These are phyloP conservation scores for Ramaria sp. DNA, from an alignment of 768 basidiomycete genomes.

Conservation along the genomic window DNA sequence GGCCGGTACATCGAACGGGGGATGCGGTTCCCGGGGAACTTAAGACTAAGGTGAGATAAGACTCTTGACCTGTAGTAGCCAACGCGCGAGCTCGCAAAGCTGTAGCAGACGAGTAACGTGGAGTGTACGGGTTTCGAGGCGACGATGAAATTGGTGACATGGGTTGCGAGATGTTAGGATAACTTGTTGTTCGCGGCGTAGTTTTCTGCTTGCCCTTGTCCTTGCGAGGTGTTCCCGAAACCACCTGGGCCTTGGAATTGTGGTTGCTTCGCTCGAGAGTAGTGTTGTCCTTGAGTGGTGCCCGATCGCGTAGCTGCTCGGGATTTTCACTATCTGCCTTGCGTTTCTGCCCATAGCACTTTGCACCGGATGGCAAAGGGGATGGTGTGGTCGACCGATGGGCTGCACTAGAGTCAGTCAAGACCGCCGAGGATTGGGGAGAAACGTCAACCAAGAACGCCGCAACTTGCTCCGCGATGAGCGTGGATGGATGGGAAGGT, in stretches of 20 bases:
- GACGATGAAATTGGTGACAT: not conserved
- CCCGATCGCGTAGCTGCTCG: not conserved
- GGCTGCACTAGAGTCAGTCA: not conserved
- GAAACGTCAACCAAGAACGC: not conserved
- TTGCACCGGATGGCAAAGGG: not conserved
- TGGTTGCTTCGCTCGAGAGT: slow-evolving; percentile 2
- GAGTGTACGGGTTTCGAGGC: not conserved
- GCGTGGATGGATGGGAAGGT: not conserved
- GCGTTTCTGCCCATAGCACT: not conserved
- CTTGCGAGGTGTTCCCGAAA: slow-evolving; percentile 4
- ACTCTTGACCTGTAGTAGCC: slow-evolving; percentile 7
- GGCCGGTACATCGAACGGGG: not conserved
- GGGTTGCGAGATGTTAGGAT: not conserved
- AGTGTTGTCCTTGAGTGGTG: slow-evolving; percentile 8
- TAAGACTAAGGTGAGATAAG: slow-evolving; percentile 2
- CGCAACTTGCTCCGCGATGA: not conserved
- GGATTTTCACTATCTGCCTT: not conserved
- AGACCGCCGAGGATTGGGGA: not conserved
- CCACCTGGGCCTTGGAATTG: not conserved
- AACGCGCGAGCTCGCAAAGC: slow-evolving; percentile 7
- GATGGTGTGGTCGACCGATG: not conserved
- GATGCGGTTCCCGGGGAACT: slow-evolving; percentile 6
- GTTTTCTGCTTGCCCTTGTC: slow-evolving; percentile 4
- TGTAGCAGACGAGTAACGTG: not conserved
- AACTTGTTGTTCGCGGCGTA: not conserved